Percentiles rank a stretch among this genome's conserved stretches.
phyloP scores from a whole-genome alignment of 208 protist species.

The Porcisia hertigi region DNA sequence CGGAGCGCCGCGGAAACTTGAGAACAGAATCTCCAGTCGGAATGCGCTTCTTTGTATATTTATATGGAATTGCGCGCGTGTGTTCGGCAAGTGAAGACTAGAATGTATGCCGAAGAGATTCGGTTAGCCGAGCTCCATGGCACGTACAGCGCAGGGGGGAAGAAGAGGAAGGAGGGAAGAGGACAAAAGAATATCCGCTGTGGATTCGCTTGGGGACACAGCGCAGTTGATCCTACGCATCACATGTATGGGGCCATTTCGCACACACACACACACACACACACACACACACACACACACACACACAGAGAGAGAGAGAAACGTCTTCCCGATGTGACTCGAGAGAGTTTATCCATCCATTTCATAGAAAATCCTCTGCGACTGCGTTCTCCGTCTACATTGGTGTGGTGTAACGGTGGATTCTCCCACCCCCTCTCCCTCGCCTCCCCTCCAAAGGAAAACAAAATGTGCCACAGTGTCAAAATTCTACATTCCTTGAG shows the following conservation, averaged over 20 bases:
- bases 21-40: not conserved
- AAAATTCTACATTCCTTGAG: no score
- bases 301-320: no score
- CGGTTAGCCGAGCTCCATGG: not conserved
- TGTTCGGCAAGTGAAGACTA: not conserved
- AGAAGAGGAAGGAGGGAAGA: not conserved
- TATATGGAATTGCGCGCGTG: not conserved
- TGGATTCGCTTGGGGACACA: not conserved
- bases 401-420: no score
- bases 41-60: not conserved
- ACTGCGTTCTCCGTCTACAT: not conserved
- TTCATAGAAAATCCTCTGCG: not conserved
- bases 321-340: no score
- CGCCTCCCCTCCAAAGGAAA: no score
- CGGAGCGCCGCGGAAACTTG: not conserved
- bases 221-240: not conserved
- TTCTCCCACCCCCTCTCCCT: no score
- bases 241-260: no score
- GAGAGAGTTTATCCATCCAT: not conserved
- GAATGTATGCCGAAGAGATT: not conserved
- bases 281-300: no score
- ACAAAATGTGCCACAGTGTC: no score
- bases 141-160: no score
- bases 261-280: not conserved
- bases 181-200: not conserved